Percentiles rank a stretch among this genome's conserved stretches.
phyloP scores from a whole-genome alignment of 23 red algal genomes.

The Gracilaria caudata region DNA sequence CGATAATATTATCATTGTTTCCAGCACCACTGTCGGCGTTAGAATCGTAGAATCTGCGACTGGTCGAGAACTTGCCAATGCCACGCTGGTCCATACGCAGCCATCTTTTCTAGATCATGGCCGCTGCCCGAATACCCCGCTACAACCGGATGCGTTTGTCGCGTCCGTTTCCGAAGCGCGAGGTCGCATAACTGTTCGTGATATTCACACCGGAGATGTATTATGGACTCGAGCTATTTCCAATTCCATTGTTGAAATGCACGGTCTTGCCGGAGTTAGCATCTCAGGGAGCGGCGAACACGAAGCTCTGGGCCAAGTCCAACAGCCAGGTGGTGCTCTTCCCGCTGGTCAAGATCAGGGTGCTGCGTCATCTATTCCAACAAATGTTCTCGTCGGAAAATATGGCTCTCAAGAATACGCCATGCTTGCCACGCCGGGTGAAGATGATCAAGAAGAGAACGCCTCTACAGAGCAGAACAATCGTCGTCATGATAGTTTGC shows the following conservation, averaged over 20 bases:
- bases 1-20: slow-evolving; percentile 56
- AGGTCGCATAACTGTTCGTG: slow-evolving; percentile 52
- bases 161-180: slow-evolving; percentile 30
- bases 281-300: slow-evolving; percentile 13
- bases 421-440: slow-evolving; percentile 27
- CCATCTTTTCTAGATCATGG: slow-evolving; percentile 58
- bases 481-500: background rate
- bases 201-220: slow-evolving; percentile 39
- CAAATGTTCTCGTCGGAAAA: slow-evolving; percentile 35
- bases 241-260: slow-evolving; percentile 54
- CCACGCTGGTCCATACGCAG: slow-evolving; percentile 62
- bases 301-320: background rate
- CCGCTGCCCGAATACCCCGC: slow-evolving; percentile 26
- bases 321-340: background rate
- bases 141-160: slow-evolving; percentile 14
- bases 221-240: slow-evolving; percentile 57
- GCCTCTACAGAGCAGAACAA: background rate
- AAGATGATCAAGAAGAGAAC: slow-evolving; percentile 9
- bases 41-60: slow-evolving; percentile 57
- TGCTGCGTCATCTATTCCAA: background rate
- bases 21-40: slow-evolving; percentile 60
- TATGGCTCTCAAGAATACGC: slow-evolving; percentile 56
- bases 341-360: slow-evolving; percentile 3
- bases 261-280: slow-evolving; percentile 61
- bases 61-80: slow-evolving; percentile 63